Base-by-base conservation (phyloP, 1,284 basidiomycete genomes). In the Tremellales sp. region DNA sequence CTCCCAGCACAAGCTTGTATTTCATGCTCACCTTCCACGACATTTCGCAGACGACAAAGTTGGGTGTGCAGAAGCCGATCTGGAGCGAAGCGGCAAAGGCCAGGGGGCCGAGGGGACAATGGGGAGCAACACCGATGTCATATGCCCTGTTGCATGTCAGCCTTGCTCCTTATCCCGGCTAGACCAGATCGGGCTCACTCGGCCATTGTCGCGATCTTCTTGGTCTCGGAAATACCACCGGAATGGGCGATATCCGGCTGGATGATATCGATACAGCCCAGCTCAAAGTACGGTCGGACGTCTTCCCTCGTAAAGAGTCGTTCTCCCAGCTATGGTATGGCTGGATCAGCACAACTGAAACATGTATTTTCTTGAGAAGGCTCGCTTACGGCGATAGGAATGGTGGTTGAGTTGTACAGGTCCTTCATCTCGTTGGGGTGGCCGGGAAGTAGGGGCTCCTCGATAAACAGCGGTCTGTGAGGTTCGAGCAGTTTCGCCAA, bases 151-250 rank as follows among this genome's bases (percentile, higher is more conserved):
- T 28, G 10, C 27, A 21, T 22, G 12, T 22, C 18, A 4, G 25
- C 4, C 19, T 8, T 27, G 13, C 32, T 18, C 14, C 3, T 22
- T 9, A 22, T 22, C 36, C 37, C n/a, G 25, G 29, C 8, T 19
- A 22, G 33, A 21, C 19, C 13, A 44, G 14, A 10, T 21, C 7
- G 18, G 13, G 58, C 60, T 46, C 43, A 55, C 71, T 87, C 84
- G 1, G 82, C 80, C 68, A 87, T 76, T 27, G 76, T 76, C 5
- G 85, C 83, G 35, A 87, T 84, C 46, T 81, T 78, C 48, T 79
- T 77, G 9, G 84, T 75, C 65, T 87, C 85, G 47, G 81, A 82
- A 60, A 87, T 86, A n/a, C 84, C 84, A 24, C 74, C 74, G 6
- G 73, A 65, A 44, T 75, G 73, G 2, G 73, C 68, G 50, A 83